Conservation (phyloP, 768 basidiomycete genomes). For the Russula virescens region DNA sequence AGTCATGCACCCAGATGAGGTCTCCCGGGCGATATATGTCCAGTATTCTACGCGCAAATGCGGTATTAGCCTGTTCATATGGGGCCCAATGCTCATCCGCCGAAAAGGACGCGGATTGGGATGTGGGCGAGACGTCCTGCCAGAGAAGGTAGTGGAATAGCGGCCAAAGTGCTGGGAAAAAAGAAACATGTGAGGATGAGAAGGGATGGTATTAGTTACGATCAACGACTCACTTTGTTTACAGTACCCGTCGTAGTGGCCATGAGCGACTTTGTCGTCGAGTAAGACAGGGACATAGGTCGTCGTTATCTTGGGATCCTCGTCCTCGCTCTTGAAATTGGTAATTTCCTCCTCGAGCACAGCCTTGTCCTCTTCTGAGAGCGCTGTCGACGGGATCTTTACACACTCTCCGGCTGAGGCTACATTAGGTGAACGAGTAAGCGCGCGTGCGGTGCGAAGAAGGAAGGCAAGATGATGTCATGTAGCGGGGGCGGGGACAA, state of each 20-base stretch:
- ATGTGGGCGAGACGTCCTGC: constrained; percentile 80
- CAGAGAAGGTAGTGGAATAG: constrained; percentile 97
- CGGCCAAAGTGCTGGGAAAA: constrained; percentile 79
- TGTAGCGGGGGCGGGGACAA: constrained; percentile 14
- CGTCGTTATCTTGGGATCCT: constrained; percentile 53
- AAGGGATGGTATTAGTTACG: neutral
- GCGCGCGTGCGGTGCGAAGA: neutral
- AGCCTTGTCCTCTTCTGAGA: constrained; percentile 57
- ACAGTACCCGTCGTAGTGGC: constrained; percentile 96
- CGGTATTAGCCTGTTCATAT: constrained; percentile 77
- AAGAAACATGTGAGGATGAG: neutral
- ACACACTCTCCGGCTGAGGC: constrained; percentile 27
- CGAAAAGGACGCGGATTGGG: constrained; percentile 63
- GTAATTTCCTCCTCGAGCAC: constrained; percentile 61
- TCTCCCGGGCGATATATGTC: constrained; percentile 65
- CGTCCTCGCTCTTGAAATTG: constrained; percentile 54
- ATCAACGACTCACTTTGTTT: constrained; percentile 72
- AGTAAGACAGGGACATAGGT: constrained; percentile 89
- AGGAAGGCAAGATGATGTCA: neutral
- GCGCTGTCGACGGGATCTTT: constrained; percentile 43
- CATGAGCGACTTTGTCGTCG: constrained; percentile 82
- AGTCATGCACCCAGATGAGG: constrained; percentile 91
- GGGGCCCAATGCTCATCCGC: constrained; percentile 79
- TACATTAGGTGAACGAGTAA: constrained; percentile 12
- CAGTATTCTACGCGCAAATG: constrained; percentile 71